Percentiles rank a stretch among this genome's conserved stretches.
Conservation (phyloP, 768 basidiomycete species). For the Suillus brevipes region DNA sequence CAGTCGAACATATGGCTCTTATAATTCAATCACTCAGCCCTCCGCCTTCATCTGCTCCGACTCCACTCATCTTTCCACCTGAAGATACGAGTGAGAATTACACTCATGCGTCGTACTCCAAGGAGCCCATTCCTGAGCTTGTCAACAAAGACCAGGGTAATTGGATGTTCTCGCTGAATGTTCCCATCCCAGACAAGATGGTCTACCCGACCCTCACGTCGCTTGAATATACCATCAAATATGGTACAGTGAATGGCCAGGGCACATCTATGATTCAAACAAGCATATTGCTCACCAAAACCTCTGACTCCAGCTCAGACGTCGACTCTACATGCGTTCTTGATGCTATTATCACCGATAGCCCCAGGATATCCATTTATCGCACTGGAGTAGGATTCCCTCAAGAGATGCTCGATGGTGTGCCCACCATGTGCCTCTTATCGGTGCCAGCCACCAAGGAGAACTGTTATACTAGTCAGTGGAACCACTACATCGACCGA, state of each 20-base stretch:
- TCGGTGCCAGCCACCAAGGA: neutral
- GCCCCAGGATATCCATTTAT: neutral
- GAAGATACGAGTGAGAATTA: neutral
- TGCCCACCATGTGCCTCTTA: neutral
- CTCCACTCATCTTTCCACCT: neutral
- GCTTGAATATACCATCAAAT: neutral
- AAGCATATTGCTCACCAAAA: neutral
- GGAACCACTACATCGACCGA: neutral
- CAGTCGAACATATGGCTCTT: neutral
- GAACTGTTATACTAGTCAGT: neutral
- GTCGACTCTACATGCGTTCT: neutral
- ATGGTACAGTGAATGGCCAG: neutral
- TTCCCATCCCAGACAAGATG: slow-evolving; percentile 1
- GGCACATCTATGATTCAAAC: neutral
- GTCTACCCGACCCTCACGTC: neutral
- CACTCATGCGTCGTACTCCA: neutral
- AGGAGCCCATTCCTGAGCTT: neutral
- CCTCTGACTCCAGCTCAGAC: neutral
- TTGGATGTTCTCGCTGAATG: neutral
- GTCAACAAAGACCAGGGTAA: neutral
- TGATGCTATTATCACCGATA: neutral
- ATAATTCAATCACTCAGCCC: neutral
- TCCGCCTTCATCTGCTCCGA: neutral
- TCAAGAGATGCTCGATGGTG: neutral
- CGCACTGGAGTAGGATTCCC: neutral